These are phyloP conservation scores for Claviceps citrina DNA, from an alignment of 2,329 filamentous ascomycete genomes.

Conservation along the genomic window DNA sequence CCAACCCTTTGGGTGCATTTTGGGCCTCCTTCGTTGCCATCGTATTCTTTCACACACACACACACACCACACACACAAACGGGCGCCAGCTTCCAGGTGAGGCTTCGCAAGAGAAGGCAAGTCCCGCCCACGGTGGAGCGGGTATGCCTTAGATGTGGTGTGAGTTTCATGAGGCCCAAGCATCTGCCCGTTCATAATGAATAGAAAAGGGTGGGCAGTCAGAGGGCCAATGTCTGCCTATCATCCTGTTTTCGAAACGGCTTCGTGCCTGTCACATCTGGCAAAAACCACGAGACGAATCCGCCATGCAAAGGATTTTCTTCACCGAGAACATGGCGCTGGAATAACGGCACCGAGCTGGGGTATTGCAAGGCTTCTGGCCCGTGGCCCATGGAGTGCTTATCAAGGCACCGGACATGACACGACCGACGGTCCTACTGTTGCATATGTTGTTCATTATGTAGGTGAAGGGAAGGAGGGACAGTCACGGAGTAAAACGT, in stretches of 20 bases:
- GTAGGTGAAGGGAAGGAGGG: no score
- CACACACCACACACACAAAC: no score
- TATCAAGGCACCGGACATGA: neutral
- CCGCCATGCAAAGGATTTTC: neutral
- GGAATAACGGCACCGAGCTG: neutral
- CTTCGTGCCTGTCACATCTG: neutral
- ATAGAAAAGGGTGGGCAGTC: no score
- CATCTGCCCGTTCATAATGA: no score
- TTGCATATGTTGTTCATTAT: neutral
- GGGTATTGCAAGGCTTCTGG: neutral
- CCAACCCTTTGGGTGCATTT: neutral
- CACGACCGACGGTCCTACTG: neutral
- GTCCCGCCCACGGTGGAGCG: constrained; percentile 2
- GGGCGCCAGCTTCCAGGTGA: neutral
- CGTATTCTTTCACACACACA: constrained; percentile 1
- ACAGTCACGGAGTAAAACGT: no score
- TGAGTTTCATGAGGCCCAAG: no score
- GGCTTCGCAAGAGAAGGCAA: constrained; percentile 4
- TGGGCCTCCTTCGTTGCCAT: neutral
- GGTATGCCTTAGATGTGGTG: no score
- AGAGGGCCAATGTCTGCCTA: no score
- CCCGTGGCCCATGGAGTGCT: neutral
- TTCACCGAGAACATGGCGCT: neutral
- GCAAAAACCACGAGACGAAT: neutral
- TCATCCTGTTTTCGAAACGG: no score